Conservation (phyloP, 2,329 filamentous ascomycete genomes). For the Escovopsis sp. region DNA sequence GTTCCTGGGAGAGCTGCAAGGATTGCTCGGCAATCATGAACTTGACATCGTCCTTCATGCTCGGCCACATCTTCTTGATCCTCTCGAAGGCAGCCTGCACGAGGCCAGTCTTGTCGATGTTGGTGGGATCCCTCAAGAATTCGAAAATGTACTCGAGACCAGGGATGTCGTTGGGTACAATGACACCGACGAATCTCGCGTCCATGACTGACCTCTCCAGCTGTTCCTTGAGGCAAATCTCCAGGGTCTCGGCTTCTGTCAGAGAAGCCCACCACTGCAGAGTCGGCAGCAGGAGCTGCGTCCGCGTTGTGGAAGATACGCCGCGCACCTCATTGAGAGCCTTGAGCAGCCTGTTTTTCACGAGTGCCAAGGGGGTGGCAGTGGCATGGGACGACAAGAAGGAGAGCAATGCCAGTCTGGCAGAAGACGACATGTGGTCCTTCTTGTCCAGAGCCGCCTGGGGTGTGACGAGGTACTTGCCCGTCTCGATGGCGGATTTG, state of each 20-base stretch:
- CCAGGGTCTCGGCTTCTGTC: constrained; percentile 32
- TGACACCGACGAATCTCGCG: constrained; percentile 32
- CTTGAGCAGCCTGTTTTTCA: constrained; percentile 59
- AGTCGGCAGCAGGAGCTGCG: constrained; percentile 60
- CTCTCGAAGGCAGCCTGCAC: constrained; percentile 51
- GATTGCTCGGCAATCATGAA: constrained; percentile 46
- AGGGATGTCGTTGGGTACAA: constrained; percentile 36
- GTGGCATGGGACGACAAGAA: constrained; percentile 63
- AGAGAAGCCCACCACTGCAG: constrained; percentile 54
- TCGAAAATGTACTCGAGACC: constrained; percentile 39
- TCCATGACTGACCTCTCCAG: constrained; percentile 28
- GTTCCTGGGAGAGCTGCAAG: constrained; percentile 43
- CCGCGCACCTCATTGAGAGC: constrained; percentile 59
- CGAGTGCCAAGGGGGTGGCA: constrained; percentile 49
- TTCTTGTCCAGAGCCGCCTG: constrained; percentile 33
- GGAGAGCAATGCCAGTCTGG: constrained; percentile 49
- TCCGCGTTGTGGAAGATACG: constrained; percentile 54
- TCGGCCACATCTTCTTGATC: constrained; percentile 57
- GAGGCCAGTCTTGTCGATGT: constrained; percentile 33
- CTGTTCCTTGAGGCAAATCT: constrained; percentile 25
- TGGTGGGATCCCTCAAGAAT: constrained; percentile 26
- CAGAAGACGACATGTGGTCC: constrained; percentile 40
- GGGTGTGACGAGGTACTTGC: constrained; percentile 22
- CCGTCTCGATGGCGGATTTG: constrained; percentile 23
- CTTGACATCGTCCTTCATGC: constrained; percentile 50